Conservation (phyloP, 805 yeast genomes). For the Candida caryicola region DNA sequence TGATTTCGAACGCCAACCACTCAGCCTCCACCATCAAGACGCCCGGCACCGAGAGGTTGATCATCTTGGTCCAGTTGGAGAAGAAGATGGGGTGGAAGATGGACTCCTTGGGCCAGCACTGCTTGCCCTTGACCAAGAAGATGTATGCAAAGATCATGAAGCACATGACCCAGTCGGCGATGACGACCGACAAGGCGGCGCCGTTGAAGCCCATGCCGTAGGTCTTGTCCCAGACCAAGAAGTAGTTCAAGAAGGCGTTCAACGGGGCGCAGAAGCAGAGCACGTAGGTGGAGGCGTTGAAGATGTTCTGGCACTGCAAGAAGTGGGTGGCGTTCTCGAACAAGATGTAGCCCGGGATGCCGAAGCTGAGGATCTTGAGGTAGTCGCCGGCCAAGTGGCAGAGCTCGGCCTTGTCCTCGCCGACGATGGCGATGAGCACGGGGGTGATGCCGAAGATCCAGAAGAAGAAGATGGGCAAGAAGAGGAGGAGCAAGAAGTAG, state of each 20-base stretch:
- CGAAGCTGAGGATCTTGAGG: conserved; percentile 53
- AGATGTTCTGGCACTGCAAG: conserved; percentile 73
- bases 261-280: conserved; percentile 70
- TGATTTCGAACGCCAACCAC: conserved; percentile 73
- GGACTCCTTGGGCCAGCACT: conserved; percentile 41
- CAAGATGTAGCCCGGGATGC: conserved; percentile 72
- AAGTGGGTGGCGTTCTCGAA: conserved; percentile 72
- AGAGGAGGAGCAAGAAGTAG: conserved; percentile 48
- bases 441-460: conserved; percentile 60
- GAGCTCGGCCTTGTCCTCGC: conserved; percentile 25
- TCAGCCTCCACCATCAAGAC: conserved; percentile 76
- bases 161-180: conserved; percentile 73
- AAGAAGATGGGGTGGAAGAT: conserved; percentile 26
- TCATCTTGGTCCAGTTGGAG: conserved; percentile 62
- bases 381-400: conserved; percentile 54
- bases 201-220: conserved; percentile 68
- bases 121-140: conserved; percentile 40
- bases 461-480: conserved; percentile 53
- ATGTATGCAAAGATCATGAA: conserved; percentile 49
- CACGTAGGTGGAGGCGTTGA: conserved; percentile 76
- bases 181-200: conserved; percentile 72
- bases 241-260: conserved; percentile 63
- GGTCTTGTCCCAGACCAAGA: conserved; percentile 60
- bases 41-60: conserved; percentile 67
- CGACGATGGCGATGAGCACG: conserved; percentile 31